Evolutionary conservation across 73 alveolate genomes (phyloP), one percentile per base, ranked within the genome.

Genomic region (Symbiodinium pilosum): DNA sequence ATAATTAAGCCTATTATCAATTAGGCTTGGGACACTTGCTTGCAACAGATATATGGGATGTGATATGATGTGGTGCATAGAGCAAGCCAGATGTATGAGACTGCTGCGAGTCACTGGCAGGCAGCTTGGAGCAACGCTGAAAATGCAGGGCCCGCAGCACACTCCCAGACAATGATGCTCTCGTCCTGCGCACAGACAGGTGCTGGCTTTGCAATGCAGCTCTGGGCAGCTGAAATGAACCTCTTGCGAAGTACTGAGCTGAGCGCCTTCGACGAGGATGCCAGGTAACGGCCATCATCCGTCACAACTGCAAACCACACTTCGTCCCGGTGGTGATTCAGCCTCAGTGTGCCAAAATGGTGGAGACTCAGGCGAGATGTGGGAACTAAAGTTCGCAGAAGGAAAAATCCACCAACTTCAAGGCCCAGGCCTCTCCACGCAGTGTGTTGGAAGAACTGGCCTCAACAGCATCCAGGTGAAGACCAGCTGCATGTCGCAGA

Each of bases 91-190:
- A n/a, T n/a, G n/a, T n/a, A n/a, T n/a, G n/a, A n/a, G n/a, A n/a
- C n/a, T n/a, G n/a, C n/a, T n/a, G n/a, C n/a, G n/a, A n/a, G n/a
- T n/a, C n/a, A n/a, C n/a, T n/a, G n/a, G n/a, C n/a, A n/a, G n/a
- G n/a, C n/a, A n/a, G n/a, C n/a, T n/a, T n/a, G n/a, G n/a, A n/a
- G n/a, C n/a, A n/a, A n/a, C n/a, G 52, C 97, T 34, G 34, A 42
- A 75, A 91, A 91, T 32, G 75, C 16, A 32, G 97, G 81, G n/a
- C 97, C 97, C 4, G 34, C 47, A 5, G 73, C 43, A 12, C 97
- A 86, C 38, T 91, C 97, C 97, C 97, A 91, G 34, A 91, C 81
- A 30, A 91, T 86, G 43, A 91, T 91, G 97, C 97, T 91, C 81
- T 91, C 97, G 36, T 91, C 97, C 97, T 91, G 7, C 38, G 59